phyloP scores from a whole-genome alignment of 2,329 filamentous ascomycete genomes.

The Metarhizium album region DNA sequence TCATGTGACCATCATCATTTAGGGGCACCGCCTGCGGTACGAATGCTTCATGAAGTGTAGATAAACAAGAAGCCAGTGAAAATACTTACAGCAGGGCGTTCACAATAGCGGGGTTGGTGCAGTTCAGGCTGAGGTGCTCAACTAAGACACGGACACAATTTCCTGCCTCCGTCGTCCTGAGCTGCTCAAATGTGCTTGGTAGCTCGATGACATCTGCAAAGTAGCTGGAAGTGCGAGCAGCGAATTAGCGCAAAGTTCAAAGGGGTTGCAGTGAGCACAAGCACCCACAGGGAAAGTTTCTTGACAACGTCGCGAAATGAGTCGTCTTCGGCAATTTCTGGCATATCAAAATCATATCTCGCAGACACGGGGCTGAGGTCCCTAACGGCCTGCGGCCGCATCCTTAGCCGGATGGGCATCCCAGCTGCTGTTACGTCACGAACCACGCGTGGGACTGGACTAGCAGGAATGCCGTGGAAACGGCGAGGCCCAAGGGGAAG shows the following conservation, averaged over 20 bases:
- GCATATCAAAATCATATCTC: slow-evolving; percentile 31
- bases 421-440: neutral
- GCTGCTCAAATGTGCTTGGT: slow-evolving; percentile 63
- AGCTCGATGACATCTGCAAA: slow-evolving; percentile 51
- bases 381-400: slow-evolving; percentile 20
- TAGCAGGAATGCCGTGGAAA: neutral
- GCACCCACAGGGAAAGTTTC: slow-evolving; percentile 50
- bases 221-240: slow-evolving; percentile 33
- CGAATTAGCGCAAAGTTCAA: neutral
- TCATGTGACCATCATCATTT: neutral
- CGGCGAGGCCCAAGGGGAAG: neutral
- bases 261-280: neutral
- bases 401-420: slow-evolving; percentile 28
- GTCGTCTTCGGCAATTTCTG: slow-evolving; percentile 47
- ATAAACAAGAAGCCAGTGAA: slow-evolving; percentile 2
- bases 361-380: slow-evolving; percentile 25
- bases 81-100: slow-evolving; percentile 60
- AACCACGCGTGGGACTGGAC: neutral
- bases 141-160: slow-evolving; percentile 48
- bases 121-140: slow-evolving; percentile 49
- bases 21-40: no score
- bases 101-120: slow-evolving; percentile 59
- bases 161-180: slow-evolving; percentile 55
- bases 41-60: neutral
- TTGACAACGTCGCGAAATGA: slow-evolving; percentile 53